These are phyloP conservation scores for Pseudocohnilembus persalinus DNA, from an alignment of 169 alveolate genomes.

Conservation along the genomic window DNA sequence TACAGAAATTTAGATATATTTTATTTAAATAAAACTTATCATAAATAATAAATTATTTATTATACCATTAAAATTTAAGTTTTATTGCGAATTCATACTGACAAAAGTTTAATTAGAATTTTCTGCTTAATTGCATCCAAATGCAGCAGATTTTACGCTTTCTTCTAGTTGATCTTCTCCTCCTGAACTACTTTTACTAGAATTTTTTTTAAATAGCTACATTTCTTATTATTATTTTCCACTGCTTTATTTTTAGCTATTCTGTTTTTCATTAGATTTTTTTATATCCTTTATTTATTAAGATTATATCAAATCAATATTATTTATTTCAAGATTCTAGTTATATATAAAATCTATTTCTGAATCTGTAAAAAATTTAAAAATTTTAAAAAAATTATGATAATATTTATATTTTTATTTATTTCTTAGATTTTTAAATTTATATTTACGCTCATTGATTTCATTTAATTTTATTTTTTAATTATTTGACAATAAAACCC, in stretches of 20 bases:
- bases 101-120: neutral
- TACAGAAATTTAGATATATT: too few relatives aligned
- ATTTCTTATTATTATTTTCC: neutral
- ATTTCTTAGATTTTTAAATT: too few relatives aligned
- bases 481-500: neutral
- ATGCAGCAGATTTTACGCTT: constrained; percentile 14
- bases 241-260: too few relatives aligned
- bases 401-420: too few relatives aligned
- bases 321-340: neutral
- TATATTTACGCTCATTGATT: too few relatives aligned
- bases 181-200: too few relatives aligned
- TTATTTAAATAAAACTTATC: too few relatives aligned
- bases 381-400: neutral
- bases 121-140: constrained; percentile 15
- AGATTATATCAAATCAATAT: neutral
- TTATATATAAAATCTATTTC: neutral
- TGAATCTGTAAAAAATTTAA: neutral
- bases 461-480: too few relatives aligned
- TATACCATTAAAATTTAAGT: neutral
- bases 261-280: neutral
- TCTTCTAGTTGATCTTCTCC: too few relatives aligned
- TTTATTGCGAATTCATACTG: neutral
- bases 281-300: neutral
- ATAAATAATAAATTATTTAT: too few relatives aligned
- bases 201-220: too few relatives aligned